Evolutionary conservation across 192 early-diverging fungal genomes (phyloP).

Genomic region (Entophlyctis helioformis): DNA sequence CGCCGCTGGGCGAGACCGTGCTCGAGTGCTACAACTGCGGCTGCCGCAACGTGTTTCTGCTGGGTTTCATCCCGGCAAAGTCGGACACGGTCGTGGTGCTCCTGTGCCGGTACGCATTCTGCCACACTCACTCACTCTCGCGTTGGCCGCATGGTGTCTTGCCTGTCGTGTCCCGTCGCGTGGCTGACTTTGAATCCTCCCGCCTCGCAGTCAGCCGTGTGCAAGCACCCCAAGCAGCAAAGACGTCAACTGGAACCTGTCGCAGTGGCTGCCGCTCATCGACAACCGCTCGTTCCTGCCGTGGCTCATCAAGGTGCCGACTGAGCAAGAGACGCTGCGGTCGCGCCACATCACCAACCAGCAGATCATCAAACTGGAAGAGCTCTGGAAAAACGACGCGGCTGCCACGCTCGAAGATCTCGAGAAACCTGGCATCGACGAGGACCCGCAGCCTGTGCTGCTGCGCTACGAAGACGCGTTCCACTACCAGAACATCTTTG

Average conservation of each 20-base stretch:
- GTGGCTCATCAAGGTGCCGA: conserved; percentile 89
- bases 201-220: conserved; percentile 65
- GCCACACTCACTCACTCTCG: neutral
- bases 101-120: conserved; percentile 66
- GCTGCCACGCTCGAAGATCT: conserved; percentile 70
- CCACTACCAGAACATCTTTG: conserved; percentile 94
- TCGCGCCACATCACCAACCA: conserved; percentile 70
- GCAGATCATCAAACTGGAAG: conserved; percentile 82
- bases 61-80: conserved; percentile 98
- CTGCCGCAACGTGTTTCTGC: conserved; percentile 82
- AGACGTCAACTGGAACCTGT: conserved; percentile 92
- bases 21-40: conserved; percentile 99
- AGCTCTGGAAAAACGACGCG: conserved; percentile 70
- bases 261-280: conserved; percentile 94
- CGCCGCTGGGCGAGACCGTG: conserved; percentile 83
- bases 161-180: neutral
- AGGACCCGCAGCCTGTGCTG: conserved; percentile 73
- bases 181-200: neutral
- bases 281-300: conserved; percentile 86
- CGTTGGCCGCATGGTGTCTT: no score
- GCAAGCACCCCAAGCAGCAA: conserved; percentile 75
- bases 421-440: conserved; percentile 67
- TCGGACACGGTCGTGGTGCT: conserved; percentile 94
- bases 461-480: conserved; percentile 92
- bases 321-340: conserved; percentile 69